These are phyloP conservation scores for Geotrichum fermentans DNA, from an alignment of 1,139 yeast species.

Conservation along the genomic window DNA sequence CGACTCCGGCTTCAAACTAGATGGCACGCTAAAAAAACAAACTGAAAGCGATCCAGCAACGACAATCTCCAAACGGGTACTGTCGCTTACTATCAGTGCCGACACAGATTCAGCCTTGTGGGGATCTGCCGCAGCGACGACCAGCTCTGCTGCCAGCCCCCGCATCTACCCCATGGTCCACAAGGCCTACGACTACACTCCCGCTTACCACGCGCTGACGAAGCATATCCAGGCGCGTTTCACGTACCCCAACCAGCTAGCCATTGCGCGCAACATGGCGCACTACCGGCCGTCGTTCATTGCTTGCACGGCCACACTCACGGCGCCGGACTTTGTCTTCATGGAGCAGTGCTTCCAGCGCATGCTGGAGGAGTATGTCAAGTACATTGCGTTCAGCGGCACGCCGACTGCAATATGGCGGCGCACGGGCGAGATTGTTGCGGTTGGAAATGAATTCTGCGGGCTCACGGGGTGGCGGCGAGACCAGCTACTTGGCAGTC, in stretches of 20 bases:
- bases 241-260: constrained; percentile 61
- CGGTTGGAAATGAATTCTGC: constrained; percentile 88
- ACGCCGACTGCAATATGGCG: constrained; percentile 96
- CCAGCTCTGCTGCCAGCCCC: background rate
- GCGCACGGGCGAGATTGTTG: constrained; percentile 90
- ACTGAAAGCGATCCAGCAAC: background rate
- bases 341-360: constrained; percentile 96
- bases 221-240: constrained; percentile 70
- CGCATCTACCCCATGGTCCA: constrained; percentile 64
- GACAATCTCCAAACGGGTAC: too few species aligned
- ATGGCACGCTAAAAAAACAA: background rate
- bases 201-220: constrained; percentile 80
- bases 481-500: constrained; percentile 52
- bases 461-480: constrained; percentile 84
- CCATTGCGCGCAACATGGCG: constrained; percentile 86
- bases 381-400: constrained; percentile 75
- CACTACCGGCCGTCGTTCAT: constrained; percentile 86
- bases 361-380: constrained; percentile 81
- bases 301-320: constrained; percentile 82
- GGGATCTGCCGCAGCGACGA: background rate
- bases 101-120: too few species aligned
- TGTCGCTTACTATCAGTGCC: too few species aligned
- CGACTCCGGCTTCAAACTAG: too few species aligned
- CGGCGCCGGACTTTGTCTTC: constrained; percentile 85
- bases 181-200: constrained; percentile 80